phyloP scores from a whole-genome alignment of 169 alveolate genomes.

The Besnoitia besnoiti region DNA sequence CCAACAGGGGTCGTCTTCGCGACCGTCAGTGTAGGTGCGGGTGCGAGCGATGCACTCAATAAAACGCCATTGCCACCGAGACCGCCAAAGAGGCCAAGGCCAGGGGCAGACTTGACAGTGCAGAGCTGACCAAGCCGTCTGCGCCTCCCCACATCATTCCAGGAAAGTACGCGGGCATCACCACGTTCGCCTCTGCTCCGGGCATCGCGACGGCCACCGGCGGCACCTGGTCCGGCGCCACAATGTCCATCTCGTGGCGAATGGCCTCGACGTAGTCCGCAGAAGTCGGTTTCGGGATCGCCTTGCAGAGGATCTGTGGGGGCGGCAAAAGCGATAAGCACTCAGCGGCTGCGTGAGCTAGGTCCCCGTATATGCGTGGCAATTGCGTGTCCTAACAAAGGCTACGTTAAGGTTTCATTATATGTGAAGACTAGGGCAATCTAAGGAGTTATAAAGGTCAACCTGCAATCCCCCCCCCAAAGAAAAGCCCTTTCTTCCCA shows the following conservation, averaged over 20 bases:
- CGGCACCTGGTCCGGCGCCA: constrained; percentile 3
- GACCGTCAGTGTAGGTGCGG: too few species aligned
- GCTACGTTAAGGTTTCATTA: too few species aligned
- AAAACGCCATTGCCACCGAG: neutral
- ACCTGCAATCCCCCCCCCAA: too few species aligned
- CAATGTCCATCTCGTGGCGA: constrained; percentile 26
- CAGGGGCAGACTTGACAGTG: neutral
- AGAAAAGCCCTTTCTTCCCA: too few species aligned
- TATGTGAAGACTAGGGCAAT: too few species aligned
- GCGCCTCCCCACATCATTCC: neutral
- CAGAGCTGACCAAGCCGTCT: neutral
- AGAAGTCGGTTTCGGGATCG: neutral
- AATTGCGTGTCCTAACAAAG: too few species aligned
- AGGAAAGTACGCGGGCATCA: neutral
- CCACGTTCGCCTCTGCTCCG: neutral
- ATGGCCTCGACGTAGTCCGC: constrained; percentile 10
- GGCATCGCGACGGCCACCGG: neutral
- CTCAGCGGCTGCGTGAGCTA: too few species aligned
- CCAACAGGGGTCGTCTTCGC: too few species aligned
- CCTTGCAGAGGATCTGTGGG: constrained; percentile 20
- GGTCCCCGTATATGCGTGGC: too few species aligned
- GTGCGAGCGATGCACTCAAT: too few species aligned
- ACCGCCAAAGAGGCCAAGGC: neutral
- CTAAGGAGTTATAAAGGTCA: too few species aligned
- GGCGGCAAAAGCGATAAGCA: neutral